These are phyloP conservation scores for Exophiala spinifera DNA, from an alignment of 2,329 filamentous ascomycete species.

Conservation along the genomic window DNA sequence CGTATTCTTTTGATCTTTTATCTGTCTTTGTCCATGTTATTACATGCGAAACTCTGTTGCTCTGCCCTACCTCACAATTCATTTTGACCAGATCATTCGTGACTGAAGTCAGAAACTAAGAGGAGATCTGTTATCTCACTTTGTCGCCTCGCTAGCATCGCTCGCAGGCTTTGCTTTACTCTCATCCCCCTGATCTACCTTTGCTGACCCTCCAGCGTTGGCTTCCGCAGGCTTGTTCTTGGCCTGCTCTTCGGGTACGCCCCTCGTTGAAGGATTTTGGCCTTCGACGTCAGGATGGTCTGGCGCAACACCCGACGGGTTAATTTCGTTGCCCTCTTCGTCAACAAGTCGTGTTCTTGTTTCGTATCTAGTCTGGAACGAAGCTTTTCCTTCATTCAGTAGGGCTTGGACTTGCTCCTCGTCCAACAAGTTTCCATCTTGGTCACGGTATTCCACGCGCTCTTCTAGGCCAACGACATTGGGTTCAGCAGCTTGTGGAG, in stretches of 20 bases:
- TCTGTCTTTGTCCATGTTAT: background rate
- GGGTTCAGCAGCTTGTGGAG: slow-evolving; percentile 33
- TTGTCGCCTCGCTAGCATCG: slow-evolving; percentile 47
- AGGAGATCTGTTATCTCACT: slow-evolving; percentile 26
- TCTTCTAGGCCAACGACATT: slow-evolving; percentile 61
- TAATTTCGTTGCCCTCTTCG: slow-evolving; percentile 73
- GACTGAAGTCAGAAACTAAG: too few species aligned
- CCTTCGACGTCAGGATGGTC: slow-evolving; percentile 58
- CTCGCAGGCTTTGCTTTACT: slow-evolving; percentile 46
- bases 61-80: background rate
- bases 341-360: slow-evolving; percentile 86
- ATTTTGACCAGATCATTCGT: background rate
- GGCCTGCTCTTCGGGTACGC: slow-evolving; percentile 39
- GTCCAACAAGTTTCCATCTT: slow-evolving; percentile 83
- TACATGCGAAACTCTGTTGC: background rate
- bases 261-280: slow-evolving; percentile 54
- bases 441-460: slow-evolving; percentile 89
- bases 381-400: slow-evolving; percentile 73
- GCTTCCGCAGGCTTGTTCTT: slow-evolving; percentile 32
- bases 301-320: slow-evolving; percentile 43
- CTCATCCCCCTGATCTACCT: slow-evolving; percentile 35
- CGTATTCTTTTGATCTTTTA: background rate
- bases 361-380: slow-evolving; percentile 93
- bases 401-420: slow-evolving; percentile 79
- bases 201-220: slow-evolving; percentile 37